Conservation (phyloP, 1,139 yeast genomes). For the Yamadazyma dendronema region DNA sequence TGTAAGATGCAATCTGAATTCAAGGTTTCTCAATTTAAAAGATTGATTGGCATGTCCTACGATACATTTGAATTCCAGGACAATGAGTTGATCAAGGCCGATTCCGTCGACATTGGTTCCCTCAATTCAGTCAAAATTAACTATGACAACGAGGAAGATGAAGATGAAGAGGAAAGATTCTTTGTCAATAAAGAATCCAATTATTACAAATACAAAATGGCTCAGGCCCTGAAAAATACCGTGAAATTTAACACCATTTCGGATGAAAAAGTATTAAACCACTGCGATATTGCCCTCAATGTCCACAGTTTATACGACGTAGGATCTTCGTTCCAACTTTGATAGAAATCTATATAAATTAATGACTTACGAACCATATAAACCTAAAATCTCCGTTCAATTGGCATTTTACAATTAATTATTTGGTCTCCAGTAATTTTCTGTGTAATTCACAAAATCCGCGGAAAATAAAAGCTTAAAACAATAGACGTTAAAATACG, state of each 20-base stretch:
- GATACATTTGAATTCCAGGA: slow-evolving; percentile 10
- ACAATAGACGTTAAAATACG: too few relatives aligned
- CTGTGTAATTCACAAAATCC: too few relatives aligned
- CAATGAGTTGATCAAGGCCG: slow-evolving; percentile 4
- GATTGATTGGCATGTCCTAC: slow-evolving; percentile 10
- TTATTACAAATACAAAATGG: slow-evolving; percentile 18
- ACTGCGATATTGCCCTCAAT: slow-evolving; percentile 24
- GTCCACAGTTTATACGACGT: slow-evolving; percentile 17
- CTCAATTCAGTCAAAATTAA: not conserved
- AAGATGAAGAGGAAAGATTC: slow-evolving; percentile 12
- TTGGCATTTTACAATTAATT: too few relatives aligned
- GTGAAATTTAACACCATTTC: slow-evolving; percentile 7
- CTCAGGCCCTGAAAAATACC: slow-evolving; percentile 1
- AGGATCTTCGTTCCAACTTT: slow-evolving; percentile 5
- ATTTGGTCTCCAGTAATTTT: too few relatives aligned
- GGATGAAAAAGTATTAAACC: slow-evolving; percentile 16
- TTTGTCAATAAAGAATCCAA: slow-evolving; percentile 20
- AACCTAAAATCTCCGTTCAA: too few relatives aligned
- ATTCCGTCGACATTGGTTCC: slow-evolving; percentile 1
- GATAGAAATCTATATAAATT: slow-evolving; percentile 2
- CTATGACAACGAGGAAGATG: slow-evolving; percentile 2
- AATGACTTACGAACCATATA: slow-evolving; percentile 4
- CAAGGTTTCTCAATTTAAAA: slow-evolving; percentile 3
- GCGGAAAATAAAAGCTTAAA: too few relatives aligned
- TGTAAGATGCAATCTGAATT: slow-evolving; percentile 9